Evolutionary conservation across 768 basidiomycete genomes (phyloP).

Genomic region (Tephrocybe sp.): DNA sequence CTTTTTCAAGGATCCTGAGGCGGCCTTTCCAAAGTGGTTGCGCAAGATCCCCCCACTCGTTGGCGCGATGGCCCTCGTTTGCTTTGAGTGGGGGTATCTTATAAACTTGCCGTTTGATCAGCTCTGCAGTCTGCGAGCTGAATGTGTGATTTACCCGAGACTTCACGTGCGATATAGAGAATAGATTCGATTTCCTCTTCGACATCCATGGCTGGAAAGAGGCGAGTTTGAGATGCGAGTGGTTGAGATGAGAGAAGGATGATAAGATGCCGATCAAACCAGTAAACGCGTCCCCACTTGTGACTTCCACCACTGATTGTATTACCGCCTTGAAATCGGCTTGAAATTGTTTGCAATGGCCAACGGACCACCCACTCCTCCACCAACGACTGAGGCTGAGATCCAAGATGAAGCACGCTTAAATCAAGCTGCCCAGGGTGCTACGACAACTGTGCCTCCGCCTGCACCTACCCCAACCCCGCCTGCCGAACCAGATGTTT

Average conservation of each 20-base stretch:
- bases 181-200: slow-evolving; percentile 89
- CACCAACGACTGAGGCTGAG: slow-evolving; percentile 56
- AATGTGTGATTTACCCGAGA: slow-evolving; percentile 63
- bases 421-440: slow-evolving; percentile 7
- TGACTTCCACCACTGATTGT: not conserved
- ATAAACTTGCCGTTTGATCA: slow-evolving; percentile 58
- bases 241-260: not conserved
- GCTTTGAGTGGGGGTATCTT: slow-evolving; percentile 86
- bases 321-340: not conserved
- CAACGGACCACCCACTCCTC: slow-evolving; percentile 64
- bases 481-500: slow-evolving; percentile 32
- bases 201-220: slow-evolving; percentile 43
- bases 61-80: slow-evolving; percentile 89
- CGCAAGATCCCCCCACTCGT: slow-evolving; percentile 88
- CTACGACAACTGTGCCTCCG: slow-evolving; percentile 14
- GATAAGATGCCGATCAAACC: not conserved
- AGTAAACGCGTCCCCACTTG: not conserved
- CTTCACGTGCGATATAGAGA: slow-evolving; percentile 86
- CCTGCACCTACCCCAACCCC: slow-evolving; percentile 17
- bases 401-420: slow-evolving; percentile 50
- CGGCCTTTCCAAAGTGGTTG: slow-evolving; percentile 91
- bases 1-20: slow-evolving; percentile 80
- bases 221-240: not conserved
- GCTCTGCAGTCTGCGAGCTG: slow-evolving; percentile 3
- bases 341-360: slow-evolving; percentile 36